Conservation (phyloP, 495 filamentous ascomycete species). For the Podospora australis region DNA sequence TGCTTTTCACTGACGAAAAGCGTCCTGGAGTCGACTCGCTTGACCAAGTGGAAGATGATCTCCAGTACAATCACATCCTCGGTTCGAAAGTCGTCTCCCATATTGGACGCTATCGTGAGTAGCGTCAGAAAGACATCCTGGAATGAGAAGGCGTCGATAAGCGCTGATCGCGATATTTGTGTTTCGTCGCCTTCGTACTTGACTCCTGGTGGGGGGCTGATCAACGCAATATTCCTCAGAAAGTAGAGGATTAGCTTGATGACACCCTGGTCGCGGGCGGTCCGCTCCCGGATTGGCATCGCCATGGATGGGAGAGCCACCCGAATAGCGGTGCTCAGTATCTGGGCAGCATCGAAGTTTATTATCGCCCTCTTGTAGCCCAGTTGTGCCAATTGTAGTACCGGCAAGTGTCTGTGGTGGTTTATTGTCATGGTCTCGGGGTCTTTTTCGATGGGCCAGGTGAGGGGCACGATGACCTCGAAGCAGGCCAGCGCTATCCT, state of each 20-base stretch:
- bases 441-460: constrained; percentile 86
- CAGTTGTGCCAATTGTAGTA: constrained; percentile 78
- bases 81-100: constrained; percentile 83
- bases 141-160: constrained; percentile 78
- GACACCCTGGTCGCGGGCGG: constrained; percentile 78
- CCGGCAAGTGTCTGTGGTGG: constrained; percentile 84
- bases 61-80: constrained; percentile 86
- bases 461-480: constrained; percentile 89
- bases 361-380: constrained; percentile 85
- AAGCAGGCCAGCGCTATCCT: constrained; percentile 68
- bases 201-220: constrained; percentile 56
- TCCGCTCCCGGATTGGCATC: constrained; percentile 65
- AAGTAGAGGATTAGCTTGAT: constrained; percentile 89
- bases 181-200: constrained; percentile 66
- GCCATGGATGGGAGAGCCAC: constrained; percentile 86
- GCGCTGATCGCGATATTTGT: constrained; percentile 79
- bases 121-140: constrained; percentile 87
- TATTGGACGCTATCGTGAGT: constrained; percentile 79
- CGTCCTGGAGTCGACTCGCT: constrained; percentile 78
- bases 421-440: constrained; percentile 76
- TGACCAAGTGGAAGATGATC: constrained; percentile 83
- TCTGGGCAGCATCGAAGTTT: constrained; percentile 64
- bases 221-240: constrained; percentile 79
- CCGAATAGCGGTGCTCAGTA: constrained; percentile 71
- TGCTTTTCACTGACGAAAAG: constrained; percentile 78